Conservation (phyloP, 805 yeast species). For the Diddensiella transvaalensis region DNA sequence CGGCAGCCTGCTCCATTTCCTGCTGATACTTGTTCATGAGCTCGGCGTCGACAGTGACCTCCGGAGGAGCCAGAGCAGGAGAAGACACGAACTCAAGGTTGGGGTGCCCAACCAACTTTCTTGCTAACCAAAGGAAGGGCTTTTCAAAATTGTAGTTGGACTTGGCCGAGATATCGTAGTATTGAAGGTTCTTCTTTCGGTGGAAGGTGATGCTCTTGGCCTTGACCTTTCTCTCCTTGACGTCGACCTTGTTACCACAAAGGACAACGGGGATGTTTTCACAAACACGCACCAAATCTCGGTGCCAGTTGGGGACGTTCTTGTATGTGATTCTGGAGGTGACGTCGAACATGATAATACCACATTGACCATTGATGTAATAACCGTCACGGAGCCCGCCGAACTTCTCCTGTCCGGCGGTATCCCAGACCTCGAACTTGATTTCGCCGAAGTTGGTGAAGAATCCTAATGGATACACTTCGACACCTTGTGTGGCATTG, state of each 20-base stretch:
- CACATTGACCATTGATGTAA: constrained; percentile 99
- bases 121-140: constrained; percentile 99
- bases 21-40: constrained; percentile 98
- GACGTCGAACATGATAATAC: constrained; percentile 99
- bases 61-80: constrained; percentile 99
- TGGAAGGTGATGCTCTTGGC: constrained; percentile 99
- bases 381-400: constrained; percentile 99
- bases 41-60: constrained; percentile 93
- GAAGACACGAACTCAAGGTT: constrained; percentile 98
- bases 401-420: constrained; percentile 99
- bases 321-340: constrained; percentile 99
- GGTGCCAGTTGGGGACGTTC: constrained; percentile 99
- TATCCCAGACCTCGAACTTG: constrained; percentile 99
- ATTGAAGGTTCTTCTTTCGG: constrained; percentile 99
- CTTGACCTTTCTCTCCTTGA: constrained; percentile 99
- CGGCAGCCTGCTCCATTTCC: constrained; percentile 99
- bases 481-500: constrained; percentile 99
- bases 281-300: constrained; percentile 99
- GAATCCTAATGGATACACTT: constrained; percentile 97
- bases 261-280: constrained; percentile 99
- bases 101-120: constrained; percentile 98
- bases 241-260: constrained; percentile 99
- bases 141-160: constrained; percentile 99
- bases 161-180: constrained; percentile 99
- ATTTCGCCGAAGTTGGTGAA: constrained; percentile 98